phyloP scores from a whole-genome alignment of 2,329 filamentous ascomycete genomes.

The Trichoderma arundinaceum region DNA sequence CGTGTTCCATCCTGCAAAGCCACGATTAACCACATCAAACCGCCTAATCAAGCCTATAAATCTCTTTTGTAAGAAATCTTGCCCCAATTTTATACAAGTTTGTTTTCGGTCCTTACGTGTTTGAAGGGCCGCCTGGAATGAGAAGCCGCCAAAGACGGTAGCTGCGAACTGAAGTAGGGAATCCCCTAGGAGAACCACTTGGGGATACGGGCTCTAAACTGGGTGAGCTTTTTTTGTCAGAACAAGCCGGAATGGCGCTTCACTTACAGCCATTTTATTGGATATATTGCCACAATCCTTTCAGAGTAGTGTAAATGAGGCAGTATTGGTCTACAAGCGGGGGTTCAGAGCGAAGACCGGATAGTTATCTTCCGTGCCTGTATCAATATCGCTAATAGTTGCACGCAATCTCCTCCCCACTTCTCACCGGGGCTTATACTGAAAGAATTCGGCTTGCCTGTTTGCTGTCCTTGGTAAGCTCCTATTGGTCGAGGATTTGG shows the following conservation, averaged over 20 bases:
- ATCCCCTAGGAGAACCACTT: constrained; percentile 86
- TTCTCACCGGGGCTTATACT: constrained; percentile 9
- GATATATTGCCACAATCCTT: neutral
- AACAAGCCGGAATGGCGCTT: too few species aligned
- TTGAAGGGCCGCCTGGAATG: constrained; percentile 74
- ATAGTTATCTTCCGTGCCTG: neutral
- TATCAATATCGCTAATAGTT: neutral
- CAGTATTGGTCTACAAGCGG: neutral
- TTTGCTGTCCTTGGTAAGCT: neutral
- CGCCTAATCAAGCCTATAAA: constrained; percentile 72
- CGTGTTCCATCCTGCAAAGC: constrained; percentile 86
- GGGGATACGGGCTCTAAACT: constrained; percentile 63
- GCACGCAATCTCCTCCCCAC: constrained; percentile 12
- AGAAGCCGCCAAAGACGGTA: constrained; percentile 69
- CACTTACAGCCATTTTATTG: constrained; percentile 36
- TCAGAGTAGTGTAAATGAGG: neutral
- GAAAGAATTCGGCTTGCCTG: neutral
- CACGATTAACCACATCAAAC: constrained; percentile 86
- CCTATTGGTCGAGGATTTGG: neutral
- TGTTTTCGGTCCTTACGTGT: constrained; percentile 55
- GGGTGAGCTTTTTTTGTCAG: neutral
- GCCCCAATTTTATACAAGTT: neutral
- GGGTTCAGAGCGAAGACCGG: neutral
- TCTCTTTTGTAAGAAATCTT: neutral
- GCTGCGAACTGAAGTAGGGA: constrained; percentile 78